Conservation (phyloP, 176 grass and related monocot genomes). For the Lolium rigidum region DNA sequence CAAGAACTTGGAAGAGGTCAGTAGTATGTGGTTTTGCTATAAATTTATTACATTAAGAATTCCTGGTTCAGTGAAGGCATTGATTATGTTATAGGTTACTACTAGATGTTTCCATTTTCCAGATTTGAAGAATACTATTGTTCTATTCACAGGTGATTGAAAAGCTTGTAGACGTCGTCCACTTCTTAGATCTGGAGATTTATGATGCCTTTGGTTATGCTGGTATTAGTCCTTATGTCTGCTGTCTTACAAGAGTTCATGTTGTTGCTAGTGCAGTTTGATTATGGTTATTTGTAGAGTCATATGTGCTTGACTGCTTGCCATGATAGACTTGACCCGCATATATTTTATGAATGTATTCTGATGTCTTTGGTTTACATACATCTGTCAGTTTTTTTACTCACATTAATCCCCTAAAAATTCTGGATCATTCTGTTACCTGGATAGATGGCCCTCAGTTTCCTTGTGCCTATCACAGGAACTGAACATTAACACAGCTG, state of each 20-base stretch:
- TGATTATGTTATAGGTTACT: conserved; percentile 14
- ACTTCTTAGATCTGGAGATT: conserved; percentile 86
- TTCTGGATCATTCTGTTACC: background rate
- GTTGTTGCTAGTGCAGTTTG: conserved; percentile 18
- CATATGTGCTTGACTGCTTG: conserved; percentile 16
- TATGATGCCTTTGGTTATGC: conserved; percentile 66
- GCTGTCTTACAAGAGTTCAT: conserved; percentile 16
- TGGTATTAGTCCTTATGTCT: conserved; percentile 69
- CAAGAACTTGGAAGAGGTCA: conserved; percentile 95
- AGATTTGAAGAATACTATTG: conserved; percentile 34
- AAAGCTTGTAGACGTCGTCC: conserved; percentile 88
- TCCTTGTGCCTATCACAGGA: background rate
- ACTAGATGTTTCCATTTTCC: conserved; percentile 26
- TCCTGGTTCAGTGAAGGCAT: conserved; percentile 31
- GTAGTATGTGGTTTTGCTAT: conserved; percentile 46
- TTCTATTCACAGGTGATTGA: conserved; percentile 72
- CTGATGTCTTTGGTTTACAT: conserved; percentile 47
- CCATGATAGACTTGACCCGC: background rate
- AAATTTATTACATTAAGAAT: conserved; percentile 41
- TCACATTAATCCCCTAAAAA: background rate
- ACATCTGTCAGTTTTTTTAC: conserved; percentile 10
- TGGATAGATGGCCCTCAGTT: conserved; percentile 11
- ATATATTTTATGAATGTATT: conserved; percentile 28
- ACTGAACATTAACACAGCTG: conserved; percentile 26
- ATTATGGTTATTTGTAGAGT: conserved; percentile 37